phyloP scores from a whole-genome alignment of 2,329 filamentous ascomycete species.

The Aspergillus amoenus region DNA sequence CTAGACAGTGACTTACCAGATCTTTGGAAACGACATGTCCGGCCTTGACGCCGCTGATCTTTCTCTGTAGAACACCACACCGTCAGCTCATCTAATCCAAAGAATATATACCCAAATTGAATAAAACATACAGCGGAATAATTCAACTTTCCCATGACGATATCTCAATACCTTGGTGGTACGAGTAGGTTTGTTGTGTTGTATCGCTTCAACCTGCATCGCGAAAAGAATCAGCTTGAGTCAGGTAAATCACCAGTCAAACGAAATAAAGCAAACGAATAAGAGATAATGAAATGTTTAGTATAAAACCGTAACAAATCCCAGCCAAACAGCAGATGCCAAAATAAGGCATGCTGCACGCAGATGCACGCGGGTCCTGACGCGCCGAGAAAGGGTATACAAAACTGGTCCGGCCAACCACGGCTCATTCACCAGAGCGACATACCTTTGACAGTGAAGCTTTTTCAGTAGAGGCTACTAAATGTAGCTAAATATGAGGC shows the following conservation, averaged over 20 bases:
- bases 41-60: conserved; percentile 46
- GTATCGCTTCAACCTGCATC: not conserved
- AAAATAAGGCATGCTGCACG: not conserved
- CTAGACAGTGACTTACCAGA: conserved; percentile 30
- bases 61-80: conserved; percentile 35
- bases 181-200: not conserved
- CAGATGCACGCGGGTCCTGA: not conserved
- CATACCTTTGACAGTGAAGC: not conserved
- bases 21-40: conserved; percentile 48
- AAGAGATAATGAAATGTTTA: not conserved
- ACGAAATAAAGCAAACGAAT: not conserved
- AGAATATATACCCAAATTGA: not conserved
- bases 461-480: too few species aligned
- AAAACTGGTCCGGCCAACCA: not conserved
- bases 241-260: not conserved
- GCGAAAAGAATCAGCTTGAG: not conserved
- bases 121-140: conserved; percentile 38
- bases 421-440: not conserved
- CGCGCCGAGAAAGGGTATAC: conserved; percentile 5
- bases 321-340: not conserved
- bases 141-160: conserved; percentile 40
- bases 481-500: not conserved
- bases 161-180: not conserved
- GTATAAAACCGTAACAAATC: not conserved
- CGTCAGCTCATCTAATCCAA: conserved; percentile 7